Evolutionary conservation across 345 rosid species (phyloP), one percentile per base, ranked within the genome.

Genomic region (Gossypium sturtianum): DNA sequence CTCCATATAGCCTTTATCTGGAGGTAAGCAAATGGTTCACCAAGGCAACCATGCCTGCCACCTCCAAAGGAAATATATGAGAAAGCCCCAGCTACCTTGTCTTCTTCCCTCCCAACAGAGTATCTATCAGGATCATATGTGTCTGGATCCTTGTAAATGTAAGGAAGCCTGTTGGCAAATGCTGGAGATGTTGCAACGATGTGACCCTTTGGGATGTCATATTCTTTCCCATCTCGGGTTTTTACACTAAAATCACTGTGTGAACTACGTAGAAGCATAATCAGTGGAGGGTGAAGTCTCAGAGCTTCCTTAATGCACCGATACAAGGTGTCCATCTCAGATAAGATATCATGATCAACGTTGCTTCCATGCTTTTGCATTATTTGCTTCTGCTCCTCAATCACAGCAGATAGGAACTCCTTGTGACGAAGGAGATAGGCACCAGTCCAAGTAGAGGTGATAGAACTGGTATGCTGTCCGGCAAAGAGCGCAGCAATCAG

Each of bases 1-100:
- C 93, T 93, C 99, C 99, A 95, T 82, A 95, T 90, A 29, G 99
- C 99, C 84, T 93, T 95, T 79, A 95, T 95, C 88, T 95, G 99
- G 77, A 95, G 82, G 85, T 93, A 93, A 52, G 99, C 98, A 80
- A 95, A 95, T 1, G 98, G 98, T 81, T 95, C 99, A 1, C 98
- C 99, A 6, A 95, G 96, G 76, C 98, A 95, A 12, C 99, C 99
- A 16, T 95, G 99, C 83, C 99, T 83, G 70, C 99, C 99, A 59
- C 97, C 99, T 60, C 99, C 99, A 15, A 95, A 95, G 1, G 99
- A 82, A 23, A 93, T 95, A 76, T 91, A 89, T 2, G 98, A 95
- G 79, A 95, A 95, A 11, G 97, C 87, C 2, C 98, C 99, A 2
- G 97, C 90, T 0, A 59, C 88, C 80, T 93, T 95, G 83, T 95